Evolutionary conservation across 2,329 filamentous ascomycete genomes (phyloP).

Genomic region (Aquanectria penicillioides): DNA sequence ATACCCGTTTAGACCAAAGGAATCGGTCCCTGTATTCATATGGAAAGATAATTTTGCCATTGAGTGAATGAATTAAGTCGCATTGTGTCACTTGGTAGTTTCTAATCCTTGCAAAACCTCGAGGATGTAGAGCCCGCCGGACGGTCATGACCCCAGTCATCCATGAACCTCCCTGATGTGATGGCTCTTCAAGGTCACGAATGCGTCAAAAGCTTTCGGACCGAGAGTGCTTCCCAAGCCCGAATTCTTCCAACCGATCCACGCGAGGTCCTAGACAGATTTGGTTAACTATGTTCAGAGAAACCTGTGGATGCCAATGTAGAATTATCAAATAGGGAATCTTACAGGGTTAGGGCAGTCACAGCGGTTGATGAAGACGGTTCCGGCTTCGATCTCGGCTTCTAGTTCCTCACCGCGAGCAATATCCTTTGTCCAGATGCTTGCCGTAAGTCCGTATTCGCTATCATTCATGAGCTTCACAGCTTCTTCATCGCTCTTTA

Average conservation of each 20-base stretch:
- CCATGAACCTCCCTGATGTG: conserved; percentile 94
- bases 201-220: conserved; percentile 90
- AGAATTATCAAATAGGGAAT: too few relatives aligned
- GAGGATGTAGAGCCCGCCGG: too few relatives aligned
- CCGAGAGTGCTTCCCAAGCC: conserved; percentile 89
- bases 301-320: too few relatives aligned
- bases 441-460: conserved; percentile 90
- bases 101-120: too few relatives aligned
- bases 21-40: too few relatives aligned
- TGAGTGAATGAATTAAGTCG: too few relatives aligned
- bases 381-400: conserved; percentile 86
- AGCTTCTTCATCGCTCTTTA: conserved; percentile 82
- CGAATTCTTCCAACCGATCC: conserved; percentile 97
- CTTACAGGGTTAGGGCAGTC: conserved; percentile 90
- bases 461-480: conserved; percentile 90
- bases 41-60: too few relatives aligned
- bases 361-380: conserved; percentile 92
- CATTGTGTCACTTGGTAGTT: too few relatives aligned
- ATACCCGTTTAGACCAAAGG: too few relatives aligned
- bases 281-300: too few relatives aligned
- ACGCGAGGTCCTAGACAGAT: conserved; percentile 79
- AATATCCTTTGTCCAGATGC: conserved; percentile 92
- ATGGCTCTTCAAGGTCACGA: conserved; percentile 93
- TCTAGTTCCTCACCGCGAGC: conserved; percentile 77
- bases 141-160: too few relatives aligned